Conservation (phyloP, 2,329 filamentous ascomycete genomes). For the Epichloe sibirici region DNA sequence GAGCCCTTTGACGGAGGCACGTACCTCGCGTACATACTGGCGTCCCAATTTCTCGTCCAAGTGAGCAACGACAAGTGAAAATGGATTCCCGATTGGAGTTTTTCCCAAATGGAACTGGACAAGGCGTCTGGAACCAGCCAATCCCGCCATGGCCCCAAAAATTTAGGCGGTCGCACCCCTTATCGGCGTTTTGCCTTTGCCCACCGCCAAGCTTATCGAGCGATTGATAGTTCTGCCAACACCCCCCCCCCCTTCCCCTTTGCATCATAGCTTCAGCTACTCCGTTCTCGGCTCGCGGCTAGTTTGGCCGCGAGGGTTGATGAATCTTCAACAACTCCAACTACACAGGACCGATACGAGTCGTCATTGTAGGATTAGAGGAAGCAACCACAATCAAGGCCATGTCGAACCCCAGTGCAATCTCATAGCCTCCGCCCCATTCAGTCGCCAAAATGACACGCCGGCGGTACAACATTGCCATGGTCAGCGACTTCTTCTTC, state of each 20-base stretch:
- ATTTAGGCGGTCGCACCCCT: slow-evolving; percentile 20
- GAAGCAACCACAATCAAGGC: background rate
- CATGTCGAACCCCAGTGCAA: slow-evolving; percentile 1
- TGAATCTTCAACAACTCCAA: too few relatives aligned
- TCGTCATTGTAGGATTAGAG: background rate
- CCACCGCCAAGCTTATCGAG: slow-evolving; percentile 26
- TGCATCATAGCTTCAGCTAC: background rate
- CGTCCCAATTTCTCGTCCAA: background rate
- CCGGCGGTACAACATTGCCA: slow-evolving; percentile 58
- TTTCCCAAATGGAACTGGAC: too few relatives aligned
- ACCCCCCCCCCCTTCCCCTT: background rate
- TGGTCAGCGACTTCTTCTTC: slow-evolving; percentile 99
- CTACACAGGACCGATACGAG: background rate
- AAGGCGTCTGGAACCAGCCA: slow-evolving; percentile 3
- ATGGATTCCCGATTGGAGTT: background rate
- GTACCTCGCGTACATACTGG: slow-evolving; percentile 31
- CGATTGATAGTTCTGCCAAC: background rate
- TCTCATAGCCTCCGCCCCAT: slow-evolving; percentile 4
- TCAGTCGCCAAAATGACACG: slow-evolving; percentile 32
- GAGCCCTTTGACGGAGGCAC: slow-evolving; percentile 22
- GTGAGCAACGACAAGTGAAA: too few relatives aligned
- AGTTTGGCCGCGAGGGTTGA: background rate
- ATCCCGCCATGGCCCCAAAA: slow-evolving; percentile 16
- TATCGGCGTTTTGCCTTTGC: slow-evolving; percentile 25
- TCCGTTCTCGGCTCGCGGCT: too few relatives aligned